Conservation (phyloP, 345 rosid species). For the Moricandia arvensis region DNA sequence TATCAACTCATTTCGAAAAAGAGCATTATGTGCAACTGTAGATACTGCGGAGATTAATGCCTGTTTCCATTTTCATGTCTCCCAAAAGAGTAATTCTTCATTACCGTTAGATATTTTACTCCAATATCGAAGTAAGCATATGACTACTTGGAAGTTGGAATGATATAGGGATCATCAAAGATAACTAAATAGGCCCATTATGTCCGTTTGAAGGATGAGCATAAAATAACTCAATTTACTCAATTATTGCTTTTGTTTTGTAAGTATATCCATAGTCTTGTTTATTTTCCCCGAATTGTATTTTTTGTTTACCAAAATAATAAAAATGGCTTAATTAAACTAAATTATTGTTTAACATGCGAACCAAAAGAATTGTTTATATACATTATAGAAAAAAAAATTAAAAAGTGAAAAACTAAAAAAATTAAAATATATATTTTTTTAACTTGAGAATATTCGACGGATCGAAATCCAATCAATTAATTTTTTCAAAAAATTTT, state of each 20-base stretch:
- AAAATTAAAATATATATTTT: too few species aligned
- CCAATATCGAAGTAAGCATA: neutral
- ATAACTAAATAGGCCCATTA: slow-evolving; percentile 16
- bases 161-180: slow-evolving; percentile 31
- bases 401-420: neutral
- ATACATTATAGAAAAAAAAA: neutral
- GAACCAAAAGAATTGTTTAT: neutral
- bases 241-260: neutral
- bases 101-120: slow-evolving; percentile 12
- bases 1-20: slow-evolving; percentile 4
- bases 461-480: too few species aligned
- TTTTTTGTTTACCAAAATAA: too few species aligned
- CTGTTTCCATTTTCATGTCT: neutral
- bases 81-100: neutral
- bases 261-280: neutral
- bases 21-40: neutral
- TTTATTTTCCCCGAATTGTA: neutral
- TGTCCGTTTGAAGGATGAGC: neutral
- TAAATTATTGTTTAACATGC: neutral
- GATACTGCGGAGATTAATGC: slow-evolving; percentile 31
- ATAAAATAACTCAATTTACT: neutral
- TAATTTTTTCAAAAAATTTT: too few species aligned
- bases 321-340: neutral
- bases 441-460: too few species aligned
- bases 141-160: slow-evolving; percentile 15